Base-by-base conservation (phyloP, 208 protist species). In the Wallacemonas sp. region DNA sequence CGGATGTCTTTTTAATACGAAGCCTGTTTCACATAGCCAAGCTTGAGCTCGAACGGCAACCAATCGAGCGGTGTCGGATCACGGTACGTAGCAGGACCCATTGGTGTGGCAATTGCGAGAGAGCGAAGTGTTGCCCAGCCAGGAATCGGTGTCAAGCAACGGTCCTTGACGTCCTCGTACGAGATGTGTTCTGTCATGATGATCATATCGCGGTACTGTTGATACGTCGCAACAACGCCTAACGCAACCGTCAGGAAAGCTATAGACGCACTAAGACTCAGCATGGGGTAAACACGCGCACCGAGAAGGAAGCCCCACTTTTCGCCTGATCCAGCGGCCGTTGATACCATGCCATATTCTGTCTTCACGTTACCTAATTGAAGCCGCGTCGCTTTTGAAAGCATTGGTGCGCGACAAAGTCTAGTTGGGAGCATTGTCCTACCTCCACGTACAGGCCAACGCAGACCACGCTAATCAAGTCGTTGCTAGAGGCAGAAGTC, bases 321-420 rank as follows among this genome's bases (percentile, higher is more conserved):
- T 66, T 95, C 86, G 8, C 62, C 61, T 4, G 89, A 95, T 3
- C 89, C 89, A n/a, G 89, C 86, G 36, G 89, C 89, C 9, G 86
- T 93, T 5, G 86, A 88, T 3, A 89, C 78, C 29, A 70, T 84
- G 5, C 89, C 89, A 65, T 91, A 90, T 48, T 95, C 86, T 13
- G 86, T 93, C 73, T 95, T 93, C 26, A 95, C 76, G 59, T 95
- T 95, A 32, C 89, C 89, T 79, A 95, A 42, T 59, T 95, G 89
- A 34, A 95, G 83, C 9, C 89, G 64, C 4, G 86, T 95, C 39
- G 89, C 89, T 71, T 92, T 92, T 15, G 89, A 95, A 32, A 95
- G 61, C 71, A 81, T 91, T 15, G 82, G 89, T 52, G 83, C 80
- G 66, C 87, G 57, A 30, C 32, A 24, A 54, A 53, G 30, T 21